Evolutionary conservation across 2,329 filamentous ascomycete genomes (phyloP).

Genomic region (Grosmannia huntii): DNA sequence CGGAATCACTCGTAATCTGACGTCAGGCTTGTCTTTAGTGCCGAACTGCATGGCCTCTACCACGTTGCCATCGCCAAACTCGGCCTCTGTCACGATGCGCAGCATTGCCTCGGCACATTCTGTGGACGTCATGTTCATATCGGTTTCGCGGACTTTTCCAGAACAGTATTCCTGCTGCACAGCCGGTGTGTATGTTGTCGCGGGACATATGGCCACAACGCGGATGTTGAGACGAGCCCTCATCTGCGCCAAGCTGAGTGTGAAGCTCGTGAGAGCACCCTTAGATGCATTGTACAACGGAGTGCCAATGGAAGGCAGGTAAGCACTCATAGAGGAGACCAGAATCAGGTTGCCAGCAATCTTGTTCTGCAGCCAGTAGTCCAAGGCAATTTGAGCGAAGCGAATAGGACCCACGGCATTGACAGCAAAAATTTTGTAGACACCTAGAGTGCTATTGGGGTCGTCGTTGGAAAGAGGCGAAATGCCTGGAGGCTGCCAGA

Average conservation of each 20-base stretch:
- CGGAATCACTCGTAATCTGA: neutral
- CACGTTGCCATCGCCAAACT: neutral
- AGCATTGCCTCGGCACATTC: neutral
- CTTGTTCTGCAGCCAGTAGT: conserved; percentile 17
- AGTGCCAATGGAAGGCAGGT: conserved; percentile 17
- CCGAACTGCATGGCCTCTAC: neutral
- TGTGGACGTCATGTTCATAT: neutral
- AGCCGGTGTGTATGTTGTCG: neutral
- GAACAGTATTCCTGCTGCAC: neutral
- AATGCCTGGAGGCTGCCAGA: conserved; percentile 17
- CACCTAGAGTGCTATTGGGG: conserved; percentile 10
- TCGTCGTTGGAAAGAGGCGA: conserved; percentile 12
- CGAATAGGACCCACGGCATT: conserved; percentile 18
- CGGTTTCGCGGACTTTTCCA: neutral
- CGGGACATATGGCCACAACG: conserved; percentile 10
- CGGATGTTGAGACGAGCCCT: conserved; percentile 10
- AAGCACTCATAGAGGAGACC: conserved; percentile 17
- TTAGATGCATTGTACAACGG: conserved; percentile 21
- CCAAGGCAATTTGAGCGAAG: conserved; percentile 16
- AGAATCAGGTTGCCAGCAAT: conserved; percentile 16
- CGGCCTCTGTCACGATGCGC: neutral
- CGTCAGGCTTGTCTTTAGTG: neutral
- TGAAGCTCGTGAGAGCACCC: conserved; percentile 14
- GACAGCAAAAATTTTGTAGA: conserved; percentile 15
- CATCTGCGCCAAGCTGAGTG: conserved; percentile 9